phyloP scores from a whole-genome alignment of 805 yeast species.

The Pichia membranifaciens region DNA sequence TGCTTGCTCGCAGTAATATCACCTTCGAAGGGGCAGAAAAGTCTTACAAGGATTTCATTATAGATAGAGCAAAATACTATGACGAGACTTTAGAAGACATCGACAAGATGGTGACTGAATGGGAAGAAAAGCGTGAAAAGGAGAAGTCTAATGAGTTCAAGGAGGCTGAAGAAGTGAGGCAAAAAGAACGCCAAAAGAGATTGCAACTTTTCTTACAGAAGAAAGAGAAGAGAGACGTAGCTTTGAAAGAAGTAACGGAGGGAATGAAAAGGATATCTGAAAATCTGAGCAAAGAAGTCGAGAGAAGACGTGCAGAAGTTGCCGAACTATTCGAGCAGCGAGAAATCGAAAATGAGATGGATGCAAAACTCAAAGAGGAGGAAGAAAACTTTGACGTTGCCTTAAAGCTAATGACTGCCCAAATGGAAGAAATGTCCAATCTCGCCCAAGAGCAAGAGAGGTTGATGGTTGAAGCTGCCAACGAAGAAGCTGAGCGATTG shows the following conservation, averaged over 20 bases:
- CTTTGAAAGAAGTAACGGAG: background rate
- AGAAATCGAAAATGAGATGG: constrained; percentile 1
- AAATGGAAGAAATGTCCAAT: constrained; percentile 3
- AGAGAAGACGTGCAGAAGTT: background rate
- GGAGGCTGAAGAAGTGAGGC: constrained; percentile 3
- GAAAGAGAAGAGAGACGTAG: constrained; percentile 2
- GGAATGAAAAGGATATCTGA: background rate
- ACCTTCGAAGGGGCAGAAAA: background rate
- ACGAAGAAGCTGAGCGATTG: background rate
- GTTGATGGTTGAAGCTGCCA: background rate
- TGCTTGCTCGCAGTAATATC: background rate
- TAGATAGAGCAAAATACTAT: background rate
- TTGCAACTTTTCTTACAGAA: background rate
- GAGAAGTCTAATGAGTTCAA: constrained; percentile 1
- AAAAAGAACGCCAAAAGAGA: background rate
- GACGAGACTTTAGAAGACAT: constrained; percentile 3
- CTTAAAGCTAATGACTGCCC: background rate
- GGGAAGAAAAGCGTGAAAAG: background rate
- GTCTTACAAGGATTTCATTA: background rate
- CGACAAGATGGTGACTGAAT: constrained; percentile 5
- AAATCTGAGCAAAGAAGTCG: background rate
- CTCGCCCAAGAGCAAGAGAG: constrained; percentile 3
- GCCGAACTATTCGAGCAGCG: background rate
- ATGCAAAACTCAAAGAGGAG: background rate
- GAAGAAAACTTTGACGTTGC: background rate